Evolutionary conservation across 306 rosid genomes (phyloP).

Genomic region (Notholithocarpus densiflorus): DNA sequence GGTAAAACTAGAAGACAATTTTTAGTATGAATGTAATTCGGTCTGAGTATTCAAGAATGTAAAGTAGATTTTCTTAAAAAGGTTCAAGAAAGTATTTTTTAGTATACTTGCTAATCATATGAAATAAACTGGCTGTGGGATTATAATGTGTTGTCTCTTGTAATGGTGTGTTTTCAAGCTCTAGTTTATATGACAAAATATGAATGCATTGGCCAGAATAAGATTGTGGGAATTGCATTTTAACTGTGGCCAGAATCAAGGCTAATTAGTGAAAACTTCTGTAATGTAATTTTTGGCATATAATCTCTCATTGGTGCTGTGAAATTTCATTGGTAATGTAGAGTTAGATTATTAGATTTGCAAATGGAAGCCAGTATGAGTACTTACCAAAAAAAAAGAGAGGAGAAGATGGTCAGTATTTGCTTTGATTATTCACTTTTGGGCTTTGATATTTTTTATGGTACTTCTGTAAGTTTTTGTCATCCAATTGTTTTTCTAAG

Average conservation of each 20-base stretch:
- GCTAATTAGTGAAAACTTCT: slow-evolving; percentile 1
- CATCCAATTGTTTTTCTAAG: background rate
- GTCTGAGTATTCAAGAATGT: slow-evolving; percentile 1
- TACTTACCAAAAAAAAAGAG: too few relatives aligned
- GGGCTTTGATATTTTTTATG: background rate
- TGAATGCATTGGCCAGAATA: slow-evolving; percentile 5
- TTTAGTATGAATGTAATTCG: slow-evolving; percentile 4
- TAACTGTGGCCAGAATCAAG: background rate
- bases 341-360: background rate
- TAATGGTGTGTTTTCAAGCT: background rate
- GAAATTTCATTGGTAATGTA: background rate
- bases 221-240: slow-evolving; percentile 1
- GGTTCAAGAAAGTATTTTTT: background rate
- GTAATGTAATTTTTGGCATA: background rate
- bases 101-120: background rate
- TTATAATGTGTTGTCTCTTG: background rate
- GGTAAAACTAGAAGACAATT: slow-evolving; percentile 34
- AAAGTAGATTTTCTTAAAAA: background rate
- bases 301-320: too few relatives aligned
- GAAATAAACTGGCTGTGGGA: background rate
- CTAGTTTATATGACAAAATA: slow-evolving; percentile 11
- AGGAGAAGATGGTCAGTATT: background rate
- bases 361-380: background rate
- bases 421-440: background rate
- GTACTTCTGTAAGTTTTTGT: background rate